Conservation (phyloP, 106 monocot species). For the Allium sativum region DNA sequence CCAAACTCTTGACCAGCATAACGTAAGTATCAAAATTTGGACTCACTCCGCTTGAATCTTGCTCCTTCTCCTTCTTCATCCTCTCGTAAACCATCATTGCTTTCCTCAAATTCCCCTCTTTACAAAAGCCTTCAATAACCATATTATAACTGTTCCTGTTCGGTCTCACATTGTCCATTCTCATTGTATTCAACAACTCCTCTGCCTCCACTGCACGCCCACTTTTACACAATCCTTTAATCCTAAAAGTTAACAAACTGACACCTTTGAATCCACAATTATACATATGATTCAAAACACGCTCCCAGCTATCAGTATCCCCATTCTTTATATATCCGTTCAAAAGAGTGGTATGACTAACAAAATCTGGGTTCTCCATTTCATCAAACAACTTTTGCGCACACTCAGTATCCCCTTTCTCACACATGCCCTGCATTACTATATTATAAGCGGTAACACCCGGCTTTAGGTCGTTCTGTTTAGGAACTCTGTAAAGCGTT, state of each 20-base stretch:
- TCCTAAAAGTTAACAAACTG: conserved; percentile 38
- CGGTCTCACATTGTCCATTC: conserved; percentile 21
- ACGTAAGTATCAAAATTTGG: conserved; percentile 36
- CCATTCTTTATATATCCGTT: conserved; percentile 41
- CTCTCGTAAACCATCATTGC: conserved; percentile 41
- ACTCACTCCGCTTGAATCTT: conserved; percentile 4
- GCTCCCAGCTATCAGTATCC: conserved; percentile 23
- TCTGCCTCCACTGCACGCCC: conserved; percentile 38
- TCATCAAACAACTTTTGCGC: conserved; percentile 44
- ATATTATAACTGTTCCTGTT: conserved; percentile 37
- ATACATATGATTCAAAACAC: conserved; percentile 29
- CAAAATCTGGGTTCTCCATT: conserved; percentile 38
- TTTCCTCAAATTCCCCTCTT: conserved; percentile 29
- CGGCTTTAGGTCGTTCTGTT: conserved; percentile 19
- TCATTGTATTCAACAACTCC: conserved; percentile 58
- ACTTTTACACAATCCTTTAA: conserved; percentile 26
- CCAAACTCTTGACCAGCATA: conserved; percentile 33
- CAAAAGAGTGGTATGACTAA: conserved; percentile 40
- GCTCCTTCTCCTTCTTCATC: conserved; percentile 14
- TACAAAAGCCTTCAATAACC: conserved; percentile 50
- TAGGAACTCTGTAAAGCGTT: conserved; percentile 21
- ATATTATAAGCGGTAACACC: conserved; percentile 38
- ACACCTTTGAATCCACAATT: conserved; percentile 24
- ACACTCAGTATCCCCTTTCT: conserved; percentile 11
- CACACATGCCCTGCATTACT: conserved; percentile 22